Base-by-base conservation (phyloP, 192 early-diverging fungal species). In the Tieghemiomyces parasiticus region DNA sequence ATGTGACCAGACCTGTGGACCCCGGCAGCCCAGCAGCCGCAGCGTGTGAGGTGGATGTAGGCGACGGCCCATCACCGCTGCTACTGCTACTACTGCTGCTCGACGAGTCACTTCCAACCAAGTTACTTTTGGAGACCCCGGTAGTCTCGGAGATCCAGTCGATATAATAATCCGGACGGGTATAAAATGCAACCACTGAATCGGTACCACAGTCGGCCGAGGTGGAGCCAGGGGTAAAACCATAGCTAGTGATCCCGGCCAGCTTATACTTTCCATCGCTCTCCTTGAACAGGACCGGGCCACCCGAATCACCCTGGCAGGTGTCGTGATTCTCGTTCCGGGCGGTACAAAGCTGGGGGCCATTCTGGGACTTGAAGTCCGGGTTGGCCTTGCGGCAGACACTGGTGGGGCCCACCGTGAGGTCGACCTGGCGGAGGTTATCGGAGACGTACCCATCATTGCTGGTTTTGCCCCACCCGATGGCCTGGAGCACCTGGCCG, bases 181-280 rank as follows among this genome's bases (percentile, higher is more conserved):
- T 76, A 31, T 72, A 76, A 34, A 73, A 32, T 52, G 71, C 71
- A 54, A 76, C 65, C 69, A 73, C 71, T 3, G 71, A 71, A 16
- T 58, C 25, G 49, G 66, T 69, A 0, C 71, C 74, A 24, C 74
- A 76, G 55, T 60, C 65, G 28, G 54, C 59, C 1, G 61, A 65
- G 19, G 67, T 60, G 20, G 66, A 51, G 56, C 66, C 61, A 6
- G 67, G 67, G 25, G 71, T 44, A 14, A 66, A 71, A 0, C 72
- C 75, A 65, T 72, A 77, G 63, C 72, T 74, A n/a, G 72, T 74
- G 42, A 77, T 67, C 4, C 76, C 76, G 1, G 66, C 67, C 48
- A 73, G 60, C 50, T 61, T 63, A 30, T 62, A 62, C 20, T 61
- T 63, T 24, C 71, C 69, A 35, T 56, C 51, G 29, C 38, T 16